Percentiles rank a stretch among this genome's conserved stretches.
These are phyloP conservation scores for Oehlia diaphana DNA, from an alignment of 192 early-diverging fungal species.

Conservation along the genomic window DNA sequence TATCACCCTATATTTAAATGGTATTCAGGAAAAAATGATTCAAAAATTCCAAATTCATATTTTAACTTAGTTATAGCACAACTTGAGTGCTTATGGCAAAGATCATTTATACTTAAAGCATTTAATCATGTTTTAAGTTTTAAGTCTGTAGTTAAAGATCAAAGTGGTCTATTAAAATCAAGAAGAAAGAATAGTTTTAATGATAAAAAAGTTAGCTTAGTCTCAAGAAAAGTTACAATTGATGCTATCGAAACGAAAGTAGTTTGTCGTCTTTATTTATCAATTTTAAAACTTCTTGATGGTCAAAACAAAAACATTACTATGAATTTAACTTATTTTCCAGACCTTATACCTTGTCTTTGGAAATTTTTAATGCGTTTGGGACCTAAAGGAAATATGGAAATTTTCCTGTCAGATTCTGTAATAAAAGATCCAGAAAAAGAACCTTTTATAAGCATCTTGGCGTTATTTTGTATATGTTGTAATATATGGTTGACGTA, in stretches of 20 bases:
- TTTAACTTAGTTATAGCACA: slow-evolving; percentile 12
- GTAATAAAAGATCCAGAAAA: slow-evolving; percentile 42
- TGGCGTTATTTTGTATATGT: slow-evolving; percentile 65
- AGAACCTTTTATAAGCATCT: slow-evolving; percentile 56
- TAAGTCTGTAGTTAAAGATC: not conserved
- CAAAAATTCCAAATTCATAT: not conserved
- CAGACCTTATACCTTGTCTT: slow-evolving; percentile 50
- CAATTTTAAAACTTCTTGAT: slow-evolving; percentile 39
- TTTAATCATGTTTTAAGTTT: slow-evolving; percentile 16
- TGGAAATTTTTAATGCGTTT: slow-evolving; percentile 60
- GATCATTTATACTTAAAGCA: not conserved
- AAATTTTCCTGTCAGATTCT: slow-evolving; percentile 58
- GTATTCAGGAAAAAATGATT: slow-evolving; percentile 17
- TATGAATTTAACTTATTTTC: slow-evolving; percentile 51
- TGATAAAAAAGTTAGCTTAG: slow-evolving; percentile 26
- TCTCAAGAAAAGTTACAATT: slow-evolving; percentile 17
- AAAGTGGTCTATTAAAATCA: not conserved
- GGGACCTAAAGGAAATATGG: slow-evolving; percentile 57
- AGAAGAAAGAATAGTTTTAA: not conserved
- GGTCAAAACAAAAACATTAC: slow-evolving; percentile 50
- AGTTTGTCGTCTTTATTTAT: slow-evolving; percentile 44
- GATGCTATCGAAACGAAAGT: slow-evolving; percentile 49
- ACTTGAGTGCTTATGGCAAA: slow-evolving; percentile 9
- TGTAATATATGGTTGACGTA: slow-evolving; percentile 60
- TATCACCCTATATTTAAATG: slow-evolving; percentile 32